A percentile compares a stretch with the other conserved stretches of the same genome.
phyloP scores from a whole-genome alignment of 768 basidiomycete genomes.

The Panaeolus papilionaceus region DNA sequence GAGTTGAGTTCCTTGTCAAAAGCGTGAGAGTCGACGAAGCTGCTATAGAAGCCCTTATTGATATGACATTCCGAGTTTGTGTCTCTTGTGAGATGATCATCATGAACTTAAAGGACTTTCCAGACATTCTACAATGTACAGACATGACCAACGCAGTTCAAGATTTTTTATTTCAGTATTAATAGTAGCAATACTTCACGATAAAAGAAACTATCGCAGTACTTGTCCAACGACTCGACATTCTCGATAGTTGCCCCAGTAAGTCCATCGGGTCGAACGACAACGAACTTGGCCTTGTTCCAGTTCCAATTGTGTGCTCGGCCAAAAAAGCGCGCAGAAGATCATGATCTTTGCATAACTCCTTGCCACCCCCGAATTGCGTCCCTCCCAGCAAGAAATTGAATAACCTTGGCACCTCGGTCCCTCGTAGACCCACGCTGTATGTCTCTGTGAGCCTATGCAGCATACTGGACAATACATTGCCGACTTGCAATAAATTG shows the following conservation, averaged over 20 bases:
- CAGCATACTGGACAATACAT: background rate
- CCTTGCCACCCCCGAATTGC: slow-evolving; percentile 14
- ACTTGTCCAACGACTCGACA: background rate
- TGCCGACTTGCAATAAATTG: slow-evolving; percentile 31
- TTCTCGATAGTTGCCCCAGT: background rate
- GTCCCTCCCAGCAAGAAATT: slow-evolving; percentile 25
- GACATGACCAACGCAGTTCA: too few species aligned
- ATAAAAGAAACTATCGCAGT: too few species aligned
- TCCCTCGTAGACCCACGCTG: slow-evolving; percentile 24
- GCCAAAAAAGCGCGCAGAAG: slow-evolving; percentile 21
- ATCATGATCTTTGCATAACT: slow-evolving; percentile 8
- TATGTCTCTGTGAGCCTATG: background rate
- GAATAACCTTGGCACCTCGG: slow-evolving; percentile 24
- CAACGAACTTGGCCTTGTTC: background rate
- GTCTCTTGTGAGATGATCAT: too few species aligned
- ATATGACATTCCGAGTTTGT: too few species aligned
- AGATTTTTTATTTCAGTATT: too few species aligned
- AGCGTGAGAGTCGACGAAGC: too few species aligned
- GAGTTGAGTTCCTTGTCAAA: too few species aligned
- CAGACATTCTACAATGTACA: too few species aligned
- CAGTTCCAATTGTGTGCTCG: slow-evolving; percentile 26
- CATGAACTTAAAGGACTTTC: too few species aligned
- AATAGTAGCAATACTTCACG: too few species aligned
- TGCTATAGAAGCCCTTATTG: too few species aligned
- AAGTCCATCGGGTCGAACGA: slow-evolving; percentile 3